Evolutionary conservation across 179 eudicot genomes (phyloP).

Genomic region (Corrigiola litoralis): DNA sequence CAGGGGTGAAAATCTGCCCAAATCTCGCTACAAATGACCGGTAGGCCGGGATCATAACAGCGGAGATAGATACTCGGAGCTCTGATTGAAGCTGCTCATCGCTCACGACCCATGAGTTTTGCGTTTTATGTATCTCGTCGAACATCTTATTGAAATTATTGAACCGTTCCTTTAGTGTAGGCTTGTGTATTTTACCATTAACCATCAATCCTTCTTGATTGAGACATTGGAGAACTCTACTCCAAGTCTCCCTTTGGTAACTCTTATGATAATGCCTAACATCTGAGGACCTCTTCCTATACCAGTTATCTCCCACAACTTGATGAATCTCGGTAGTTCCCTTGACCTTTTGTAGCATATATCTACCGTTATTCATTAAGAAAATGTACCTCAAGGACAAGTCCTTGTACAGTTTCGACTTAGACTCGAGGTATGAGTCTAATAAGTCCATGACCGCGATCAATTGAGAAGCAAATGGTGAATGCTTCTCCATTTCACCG

Average conservation of each 20-base stretch:
- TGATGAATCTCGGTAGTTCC: constrained; percentile 45
- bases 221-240: constrained; percentile 42
- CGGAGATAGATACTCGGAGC: constrained; percentile 72
- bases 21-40: constrained; percentile 61
- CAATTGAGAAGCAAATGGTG: constrained; percentile 55
- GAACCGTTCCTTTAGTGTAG: constrained; percentile 64
- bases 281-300: constrained; percentile 56
- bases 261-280: constrained; percentile 55
- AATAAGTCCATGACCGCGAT: constrained; percentile 56
- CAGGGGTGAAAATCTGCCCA: constrained; percentile 53
- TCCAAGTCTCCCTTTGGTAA: constrained; percentile 73
- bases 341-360: constrained; percentile 61
- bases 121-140: constrained; percentile 66
- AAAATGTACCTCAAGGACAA: constrained; percentile 47
- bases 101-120: constrained; percentile 64
- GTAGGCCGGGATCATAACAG: constrained; percentile 76
- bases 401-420: constrained; percentile 68
- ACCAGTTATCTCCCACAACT: constrained; percentile 60
- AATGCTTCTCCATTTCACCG: constrained; percentile 8
- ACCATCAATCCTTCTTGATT: constrained; percentile 52
- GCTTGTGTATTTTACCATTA: constrained; percentile 62
- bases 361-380: constrained; percentile 81
- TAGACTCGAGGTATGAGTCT: constrained; percentile 49
- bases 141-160: constrained; percentile 60
- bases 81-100: constrained; percentile 85